phyloP scores from a whole-genome alignment of 768 basidiomycete genomes.

The Sporobolomyces phaffii region DNA sequence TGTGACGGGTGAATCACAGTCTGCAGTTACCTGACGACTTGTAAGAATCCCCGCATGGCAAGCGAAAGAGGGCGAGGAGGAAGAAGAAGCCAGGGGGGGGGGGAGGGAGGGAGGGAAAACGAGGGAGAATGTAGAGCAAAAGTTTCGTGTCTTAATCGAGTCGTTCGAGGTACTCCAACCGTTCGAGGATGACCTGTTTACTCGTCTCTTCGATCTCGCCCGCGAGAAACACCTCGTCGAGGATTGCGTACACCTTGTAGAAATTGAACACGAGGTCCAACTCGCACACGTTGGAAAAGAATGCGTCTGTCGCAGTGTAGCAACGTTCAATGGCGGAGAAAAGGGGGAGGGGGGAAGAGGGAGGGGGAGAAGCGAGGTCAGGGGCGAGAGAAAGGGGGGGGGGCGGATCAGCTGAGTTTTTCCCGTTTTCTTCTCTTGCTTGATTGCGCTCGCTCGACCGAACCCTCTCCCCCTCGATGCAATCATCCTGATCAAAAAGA shows the following conservation, averaged over 20 bases:
- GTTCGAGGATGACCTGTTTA: constrained; percentile 85
- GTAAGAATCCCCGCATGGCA: no score
- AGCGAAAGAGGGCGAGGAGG: no score
- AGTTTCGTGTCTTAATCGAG: constrained; percentile 18
- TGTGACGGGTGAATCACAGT: no score
- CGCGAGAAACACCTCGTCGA: constrained; percentile 96
- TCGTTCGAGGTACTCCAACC: constrained; percentile 90
- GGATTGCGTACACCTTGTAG: constrained; percentile 98
- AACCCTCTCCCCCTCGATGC: not conserved
- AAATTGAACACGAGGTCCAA: constrained; percentile 94
- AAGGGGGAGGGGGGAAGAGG: no score
- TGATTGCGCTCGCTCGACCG: no score
- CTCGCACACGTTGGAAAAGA: constrained; percentile 98
- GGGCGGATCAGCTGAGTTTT: no score
- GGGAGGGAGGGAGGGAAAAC: no score
- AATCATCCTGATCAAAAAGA: not conserved
- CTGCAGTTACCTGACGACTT: no score
- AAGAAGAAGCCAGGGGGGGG: no score
- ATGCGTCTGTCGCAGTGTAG: no score
- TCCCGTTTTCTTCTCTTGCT: no score
- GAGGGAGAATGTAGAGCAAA: not conserved
- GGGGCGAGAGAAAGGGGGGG: not conserved
- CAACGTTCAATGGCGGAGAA: no score
- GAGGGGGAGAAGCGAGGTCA: constrained; percentile 5
- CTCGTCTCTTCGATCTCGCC: constrained; percentile 98